Conservation (phyloP, 495 filamentous ascomycete species). For the Podospora tetraspora region DNA sequence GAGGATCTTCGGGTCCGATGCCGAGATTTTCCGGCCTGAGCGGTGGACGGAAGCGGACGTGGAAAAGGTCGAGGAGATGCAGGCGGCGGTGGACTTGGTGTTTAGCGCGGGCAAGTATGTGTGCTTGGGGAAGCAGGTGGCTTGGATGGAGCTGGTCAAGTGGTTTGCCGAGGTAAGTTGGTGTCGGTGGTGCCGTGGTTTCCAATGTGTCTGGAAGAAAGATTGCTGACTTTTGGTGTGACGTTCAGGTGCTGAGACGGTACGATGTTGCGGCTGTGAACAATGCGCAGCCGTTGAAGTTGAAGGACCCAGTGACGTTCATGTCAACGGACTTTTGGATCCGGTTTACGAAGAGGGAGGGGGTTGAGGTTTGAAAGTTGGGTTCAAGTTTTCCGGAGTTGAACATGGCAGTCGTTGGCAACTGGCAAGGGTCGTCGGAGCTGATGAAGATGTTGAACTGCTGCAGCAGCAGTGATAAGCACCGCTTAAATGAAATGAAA, state of each 20-base stretch:
- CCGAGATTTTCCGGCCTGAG: constrained; percentile 43
- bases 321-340: constrained; percentile 10
- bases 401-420: too few species aligned
- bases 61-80: too few species aligned
- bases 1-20: constrained; percentile 33
- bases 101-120: constrained; percentile 30
- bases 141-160: constrained; percentile 44
- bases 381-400: too few species aligned
- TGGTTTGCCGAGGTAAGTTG: not conserved
- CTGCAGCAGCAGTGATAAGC: too few species aligned
- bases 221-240: not conserved
- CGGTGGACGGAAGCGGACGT: constrained; percentile 42
- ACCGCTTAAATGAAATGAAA: too few species aligned
- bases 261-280: constrained; percentile 41
- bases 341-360: constrained; percentile 4
- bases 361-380: too few species aligned
- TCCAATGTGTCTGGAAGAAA: not conserved
- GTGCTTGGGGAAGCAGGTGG: constrained; percentile 36
- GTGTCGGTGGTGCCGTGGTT: too few species aligned
- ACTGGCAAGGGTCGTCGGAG: too few species aligned
- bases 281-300: constrained; percentile 35
- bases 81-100: too few species aligned
- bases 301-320: constrained; percentile 5
- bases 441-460: too few species aligned
- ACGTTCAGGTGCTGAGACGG: constrained; percentile 5